Base-by-base conservation (phyloP, 768 basidiomycete genomes). In the Paxillus rubicundulus region DNA sequence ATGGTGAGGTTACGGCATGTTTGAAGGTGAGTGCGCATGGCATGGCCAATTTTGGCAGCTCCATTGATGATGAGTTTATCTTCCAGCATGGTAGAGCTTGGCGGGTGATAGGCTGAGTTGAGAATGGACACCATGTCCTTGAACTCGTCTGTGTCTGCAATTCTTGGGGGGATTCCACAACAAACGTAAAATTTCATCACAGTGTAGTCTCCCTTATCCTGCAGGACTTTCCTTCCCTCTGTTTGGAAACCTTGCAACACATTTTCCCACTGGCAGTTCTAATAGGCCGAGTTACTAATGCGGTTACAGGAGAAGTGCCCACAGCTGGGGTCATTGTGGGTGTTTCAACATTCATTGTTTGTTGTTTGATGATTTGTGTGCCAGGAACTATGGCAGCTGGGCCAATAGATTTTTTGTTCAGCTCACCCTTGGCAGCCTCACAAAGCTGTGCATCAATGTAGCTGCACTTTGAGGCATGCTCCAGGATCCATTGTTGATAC, bases 1-100 rank as follows among this genome's bases (percentile, higher is more conserved):
- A 64, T 59, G 1, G 61, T 55, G 8, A 62, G 53, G 27, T 62
- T 53, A 10, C 50, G 5, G 36, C 17, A 43, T 9, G 45, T 16
- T 24, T 57, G 9, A 53, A 46, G 1, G 47, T 38, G 40, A 63
- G 50, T 7, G 62, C 58, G 3, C 51, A 38, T 6, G 6, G 24
- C 24, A 4, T 24, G 24, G 24, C 24, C 24, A 24, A 24, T 24
- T 24, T 24, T 24, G 24, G 24, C 24, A 24, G 24, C 24, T 24
- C 6, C 24, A 24, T 24, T 24, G 24, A 24, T 6, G 24, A 24
- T 24, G 24, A 24, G 24, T 24, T 24, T 24, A 24, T 24, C 24
- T 24, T 24, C 24, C 24, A 24, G 24, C 24, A 6, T 24, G 24
- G 24, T 24, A 6, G 50, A 34, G 10, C 48, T 45, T 3, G 36